Evolutionary conservation across 495 filamentous ascomycete species (phyloP).

Genomic region (Astrocystis sublimbata): DNA sequence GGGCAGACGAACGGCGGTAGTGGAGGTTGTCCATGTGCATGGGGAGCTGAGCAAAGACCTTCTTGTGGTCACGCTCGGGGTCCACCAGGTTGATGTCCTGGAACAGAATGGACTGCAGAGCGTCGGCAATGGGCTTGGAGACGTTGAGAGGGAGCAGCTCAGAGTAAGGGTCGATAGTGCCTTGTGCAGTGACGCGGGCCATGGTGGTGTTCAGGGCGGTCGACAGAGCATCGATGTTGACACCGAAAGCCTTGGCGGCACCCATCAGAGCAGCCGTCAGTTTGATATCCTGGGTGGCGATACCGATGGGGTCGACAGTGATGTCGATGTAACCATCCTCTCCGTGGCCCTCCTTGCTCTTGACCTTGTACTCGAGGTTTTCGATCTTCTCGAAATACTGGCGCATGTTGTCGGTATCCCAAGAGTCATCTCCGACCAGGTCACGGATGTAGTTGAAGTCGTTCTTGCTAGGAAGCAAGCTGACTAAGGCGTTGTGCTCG

Average conservation of each 20-base stretch:
- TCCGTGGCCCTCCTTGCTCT: conserved; percentile 48
- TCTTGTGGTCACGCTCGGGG: conserved; percentile 23
- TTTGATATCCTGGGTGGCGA: conserved; percentile 54
- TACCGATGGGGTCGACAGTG: conserved; percentile 46
- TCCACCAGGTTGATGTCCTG: conserved; percentile 55
- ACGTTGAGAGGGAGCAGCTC: conserved; percentile 26
- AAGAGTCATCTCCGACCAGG: conserved; percentile 50
- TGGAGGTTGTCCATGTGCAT: conserved; percentile 24
- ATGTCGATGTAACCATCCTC: conserved; percentile 59
- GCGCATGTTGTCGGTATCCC: conserved; percentile 51
- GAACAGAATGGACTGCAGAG: conserved; percentile 45
- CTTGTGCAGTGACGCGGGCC: not conserved
- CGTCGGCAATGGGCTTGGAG: conserved; percentile 37
- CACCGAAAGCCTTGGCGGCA: conserved; percentile 53
- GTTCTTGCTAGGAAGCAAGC: conserved; percentile 40
- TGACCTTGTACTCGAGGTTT: conserved; percentile 52
- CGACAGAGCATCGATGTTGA: conserved; percentile 22
- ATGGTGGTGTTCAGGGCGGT: conserved; percentile 10
- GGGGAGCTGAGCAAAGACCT: conserved; percentile 37
- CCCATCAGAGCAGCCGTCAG: conserved; percentile 51
- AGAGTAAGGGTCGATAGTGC: conserved; percentile 15
- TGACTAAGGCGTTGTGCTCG: conserved; percentile 50
- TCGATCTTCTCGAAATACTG: conserved; percentile 53
- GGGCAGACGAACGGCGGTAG: conserved; percentile 49
- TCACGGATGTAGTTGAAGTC: conserved; percentile 52